Conservation (phyloP, 2,329 filamentous ascomycete genomes). For the Apiospora hydei region DNA sequence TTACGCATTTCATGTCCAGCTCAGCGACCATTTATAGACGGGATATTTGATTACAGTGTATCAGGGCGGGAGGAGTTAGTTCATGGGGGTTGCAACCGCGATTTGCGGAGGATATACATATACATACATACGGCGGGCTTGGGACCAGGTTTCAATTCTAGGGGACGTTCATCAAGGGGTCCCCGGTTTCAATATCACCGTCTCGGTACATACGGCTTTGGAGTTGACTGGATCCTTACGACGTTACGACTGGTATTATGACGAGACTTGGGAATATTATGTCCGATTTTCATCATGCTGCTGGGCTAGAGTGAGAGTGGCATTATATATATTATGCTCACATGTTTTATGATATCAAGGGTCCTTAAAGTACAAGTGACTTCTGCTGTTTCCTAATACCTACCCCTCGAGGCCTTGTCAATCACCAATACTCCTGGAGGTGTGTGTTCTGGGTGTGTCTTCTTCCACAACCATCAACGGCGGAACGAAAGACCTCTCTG, state of each 20-base stretch:
- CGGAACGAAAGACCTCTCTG: too few species aligned
- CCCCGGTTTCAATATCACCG: neutral
- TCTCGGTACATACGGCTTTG: conserved; percentile 2
- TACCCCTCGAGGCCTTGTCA: neutral
- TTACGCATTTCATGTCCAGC: neutral
- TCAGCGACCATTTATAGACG: conserved; percentile 14
- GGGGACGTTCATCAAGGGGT: neutral
- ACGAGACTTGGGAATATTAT: neutral
- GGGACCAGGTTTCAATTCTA: neutral
- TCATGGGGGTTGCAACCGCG: conserved; percentile 2
- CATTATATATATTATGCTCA: neutral
- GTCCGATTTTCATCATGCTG: neutral
- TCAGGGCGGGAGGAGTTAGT: neutral
- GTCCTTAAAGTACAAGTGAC: neutral
- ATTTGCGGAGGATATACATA: conserved; percentile 8
- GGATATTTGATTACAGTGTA: neutral
- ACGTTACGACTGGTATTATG: conserved; percentile 22
- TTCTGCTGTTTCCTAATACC: neutral
- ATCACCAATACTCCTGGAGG: neutral
- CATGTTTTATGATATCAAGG: neutral
- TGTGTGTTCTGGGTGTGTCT: neutral
- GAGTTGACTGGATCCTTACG: conserved; percentile 24
- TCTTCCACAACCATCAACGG: neutral
- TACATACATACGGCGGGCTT: neutral
- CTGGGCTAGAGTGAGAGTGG: neutral